Base-by-base conservation (phyloP, 1,139 yeast species). In the Geotrichum australiense region DNA sequence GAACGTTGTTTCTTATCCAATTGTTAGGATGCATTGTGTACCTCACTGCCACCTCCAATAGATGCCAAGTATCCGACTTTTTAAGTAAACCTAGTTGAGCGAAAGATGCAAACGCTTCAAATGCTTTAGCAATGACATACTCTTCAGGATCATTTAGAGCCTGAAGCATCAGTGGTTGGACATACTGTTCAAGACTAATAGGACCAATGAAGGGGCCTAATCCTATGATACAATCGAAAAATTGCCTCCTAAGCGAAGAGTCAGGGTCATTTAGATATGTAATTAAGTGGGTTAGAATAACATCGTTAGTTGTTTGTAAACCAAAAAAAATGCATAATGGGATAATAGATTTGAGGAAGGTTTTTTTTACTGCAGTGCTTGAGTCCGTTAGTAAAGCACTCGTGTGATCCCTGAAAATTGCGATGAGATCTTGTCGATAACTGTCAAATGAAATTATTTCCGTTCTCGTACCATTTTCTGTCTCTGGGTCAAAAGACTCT, bases 221-320 rank as follows among this genome's bases (percentile, higher is more conserved):
- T 1, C 80, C 77, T 5, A 86, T 71, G n/a, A 89, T 75, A n/a
- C 86, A 72, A 28, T 79, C 73, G 35, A 89, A 76, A 53, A 93
- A 79, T 5, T 80, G 78, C 24, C 82, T 65, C 45, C 94, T 69
- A 20, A 91, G 65, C 22, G 76, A 73, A 2, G 81, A 68, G 53
- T 80, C 78, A 39, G 77, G 71, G 56, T 87, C 96, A 58, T 93
- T 93, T 47, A 93, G 64, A 55, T 87, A 93, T 0, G 97, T 89
- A 35, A 91, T 87, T 42, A 89, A 66, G 65, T 93, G 98, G 33
- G 96, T 89, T 37, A 93, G 63, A 12, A 93, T 78, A 33, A 89
- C 69, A 59, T 93, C 97, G 56, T 84, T 87, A 0, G 96, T 82
- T 52, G 78, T 82, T 41, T 86, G 94, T 39, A 80, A 77, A 0